Conservation (phyloP, 208 protist genomes). For the Trypanosoma theileri region DNA sequence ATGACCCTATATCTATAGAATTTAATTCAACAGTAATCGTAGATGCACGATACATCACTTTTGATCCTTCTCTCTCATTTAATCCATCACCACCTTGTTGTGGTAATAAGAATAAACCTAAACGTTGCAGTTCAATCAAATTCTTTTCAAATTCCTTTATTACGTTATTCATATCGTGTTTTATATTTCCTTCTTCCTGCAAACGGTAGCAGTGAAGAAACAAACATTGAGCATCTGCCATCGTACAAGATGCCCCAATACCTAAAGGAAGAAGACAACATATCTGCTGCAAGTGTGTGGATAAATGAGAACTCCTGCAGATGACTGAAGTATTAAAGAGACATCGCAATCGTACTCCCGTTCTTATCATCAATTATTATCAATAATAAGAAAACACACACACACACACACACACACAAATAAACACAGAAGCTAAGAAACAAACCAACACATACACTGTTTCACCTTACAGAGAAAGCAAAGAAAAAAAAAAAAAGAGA, state of each 20-base stretch:
- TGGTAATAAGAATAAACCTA: slow-evolving; percentile 18
- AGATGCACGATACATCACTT: slow-evolving; percentile 14
- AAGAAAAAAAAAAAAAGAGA: slow-evolving; percentile 21
- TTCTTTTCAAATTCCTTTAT: slow-evolving; percentile 13
- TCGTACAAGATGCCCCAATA: slow-evolving; percentile 3
- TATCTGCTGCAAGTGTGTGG: slow-evolving; percentile 1
- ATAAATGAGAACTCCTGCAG: neutral
- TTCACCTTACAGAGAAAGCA: slow-evolving; percentile 2
- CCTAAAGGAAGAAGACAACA: slow-evolving; percentile 12
- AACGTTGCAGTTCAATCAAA: slow-evolving; percentile 6
- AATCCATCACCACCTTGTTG: neutral
- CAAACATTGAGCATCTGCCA: slow-evolving; percentile 15
- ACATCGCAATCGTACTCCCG: neutral
- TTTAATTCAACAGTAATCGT: slow-evolving; percentile 16
- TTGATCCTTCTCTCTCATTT: neutral
- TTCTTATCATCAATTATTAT: slow-evolving; percentile 4
- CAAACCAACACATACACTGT: neutral
- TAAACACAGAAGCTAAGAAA: slow-evolving; percentile 11
- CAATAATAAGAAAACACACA: neutral
- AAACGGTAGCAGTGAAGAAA: slow-evolving; percentile 9
- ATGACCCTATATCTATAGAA: slow-evolving; percentile 15
- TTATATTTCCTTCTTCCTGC: neutral
- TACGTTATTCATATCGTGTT: neutral
- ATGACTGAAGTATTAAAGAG: neutral
- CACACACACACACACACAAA: slow-evolving; percentile 5